phyloP scores from a whole-genome alignment of 2,329 filamentous ascomycete genomes.

The Cladophialophora carrionii region DNA sequence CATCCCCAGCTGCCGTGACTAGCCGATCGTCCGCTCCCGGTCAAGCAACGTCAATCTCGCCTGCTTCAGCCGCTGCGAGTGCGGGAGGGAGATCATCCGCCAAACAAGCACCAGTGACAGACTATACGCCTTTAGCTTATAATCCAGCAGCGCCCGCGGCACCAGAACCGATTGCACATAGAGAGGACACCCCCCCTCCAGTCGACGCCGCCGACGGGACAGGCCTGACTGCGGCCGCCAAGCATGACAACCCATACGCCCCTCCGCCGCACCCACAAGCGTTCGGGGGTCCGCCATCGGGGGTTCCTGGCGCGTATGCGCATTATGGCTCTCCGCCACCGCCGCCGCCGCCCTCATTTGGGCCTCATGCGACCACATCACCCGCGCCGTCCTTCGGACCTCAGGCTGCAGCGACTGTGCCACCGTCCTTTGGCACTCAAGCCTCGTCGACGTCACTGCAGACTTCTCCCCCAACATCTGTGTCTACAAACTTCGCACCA shows the following conservation, averaged over 20 bases:
- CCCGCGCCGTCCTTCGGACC: conserved; percentile 29
- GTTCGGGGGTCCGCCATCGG: conserved; percentile 36
- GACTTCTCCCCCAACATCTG: conserved; percentile 30
- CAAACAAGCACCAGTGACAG: conserved; percentile 15
- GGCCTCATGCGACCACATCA: conserved; percentile 25
- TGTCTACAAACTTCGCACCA: conserved; percentile 21
- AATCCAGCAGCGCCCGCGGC: conserved; percentile 68
- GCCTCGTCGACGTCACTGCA: conserved; percentile 28
- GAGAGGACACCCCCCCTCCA: conserved; percentile 69
- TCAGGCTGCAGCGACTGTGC: conserved; percentile 19
- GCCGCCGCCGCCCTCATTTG: conserved; percentile 15
- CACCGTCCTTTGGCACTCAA: conserved; percentile 33
- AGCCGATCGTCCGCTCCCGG: conserved; percentile 6
- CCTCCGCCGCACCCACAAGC: conserved; percentile 35
- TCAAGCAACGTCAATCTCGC: conserved; percentile 28
- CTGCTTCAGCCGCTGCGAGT: conserved; percentile 18
- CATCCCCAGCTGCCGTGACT: conserved; percentile 30
- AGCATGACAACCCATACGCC: conserved; percentile 45
- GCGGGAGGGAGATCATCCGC: conserved; percentile 19
- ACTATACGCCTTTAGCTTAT: conserved; percentile 61
- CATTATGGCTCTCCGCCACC: conserved; percentile 30
- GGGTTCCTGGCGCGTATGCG: conserved; percentile 24
- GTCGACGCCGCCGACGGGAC: conserved; percentile 57
- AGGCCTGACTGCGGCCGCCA: conserved; percentile 49
- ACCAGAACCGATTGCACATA: conserved; percentile 65